A percentile compares a stretch with the other conserved stretches of the same genome.
These are phyloP conservation scores for Oleoguttula mirabilis DNA, from an alignment of 495 filamentous ascomycete genomes.

Conservation along the genomic window DNA sequence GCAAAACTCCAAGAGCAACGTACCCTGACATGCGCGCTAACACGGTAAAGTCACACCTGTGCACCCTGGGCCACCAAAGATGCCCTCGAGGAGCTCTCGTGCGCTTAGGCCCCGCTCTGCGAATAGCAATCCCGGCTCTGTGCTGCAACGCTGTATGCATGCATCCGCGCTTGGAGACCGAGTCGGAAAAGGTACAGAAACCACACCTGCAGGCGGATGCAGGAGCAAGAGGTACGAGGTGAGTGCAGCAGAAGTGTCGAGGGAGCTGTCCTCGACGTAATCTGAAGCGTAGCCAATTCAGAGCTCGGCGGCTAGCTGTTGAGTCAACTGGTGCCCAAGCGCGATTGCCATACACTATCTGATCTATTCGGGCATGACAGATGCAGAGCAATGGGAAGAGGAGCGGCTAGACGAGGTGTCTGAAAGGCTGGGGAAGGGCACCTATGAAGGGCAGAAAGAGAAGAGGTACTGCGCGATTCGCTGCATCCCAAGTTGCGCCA, in stretches of 20 bases:
- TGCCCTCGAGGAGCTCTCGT: constrained; percentile 5
- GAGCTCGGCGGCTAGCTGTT: constrained; percentile 9
- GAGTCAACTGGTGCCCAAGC: constrained; percentile 1
- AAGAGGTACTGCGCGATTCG: constrained; percentile 16
- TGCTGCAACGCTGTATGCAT: constrained; percentile 11
- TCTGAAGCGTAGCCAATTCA: constrained; percentile 13
- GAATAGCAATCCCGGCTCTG: constrained; percentile 3
- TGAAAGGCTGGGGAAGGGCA: constrained; percentile 5
- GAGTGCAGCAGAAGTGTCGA: constrained; percentile 7
- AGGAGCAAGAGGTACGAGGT: constrained; percentile 1
- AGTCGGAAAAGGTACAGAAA: constrained; percentile 1
- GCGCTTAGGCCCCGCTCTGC: constrained; percentile 14
- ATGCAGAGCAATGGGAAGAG: constrained; percentile 6
- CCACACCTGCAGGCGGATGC: constrained; percentile 8
- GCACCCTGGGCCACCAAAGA: constrained; percentile 1
- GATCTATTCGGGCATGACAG: background rate
- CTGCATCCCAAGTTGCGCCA: constrained; percentile 8
- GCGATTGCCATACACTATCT: constrained; percentile 14
- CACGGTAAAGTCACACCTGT: constrained; percentile 11
- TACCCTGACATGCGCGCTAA: constrained; percentile 15
- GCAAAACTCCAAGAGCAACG: background rate
- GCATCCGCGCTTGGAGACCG: constrained; percentile 13
- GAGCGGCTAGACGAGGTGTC: constrained; percentile 9
- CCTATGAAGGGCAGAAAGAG: constrained; percentile 9
- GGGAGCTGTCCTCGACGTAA: constrained; percentile 6